These are phyloP conservation scores for Tricholoma flavovirens DNA, from an alignment of 768 basidiomycete species.

Conservation along the genomic window DNA sequence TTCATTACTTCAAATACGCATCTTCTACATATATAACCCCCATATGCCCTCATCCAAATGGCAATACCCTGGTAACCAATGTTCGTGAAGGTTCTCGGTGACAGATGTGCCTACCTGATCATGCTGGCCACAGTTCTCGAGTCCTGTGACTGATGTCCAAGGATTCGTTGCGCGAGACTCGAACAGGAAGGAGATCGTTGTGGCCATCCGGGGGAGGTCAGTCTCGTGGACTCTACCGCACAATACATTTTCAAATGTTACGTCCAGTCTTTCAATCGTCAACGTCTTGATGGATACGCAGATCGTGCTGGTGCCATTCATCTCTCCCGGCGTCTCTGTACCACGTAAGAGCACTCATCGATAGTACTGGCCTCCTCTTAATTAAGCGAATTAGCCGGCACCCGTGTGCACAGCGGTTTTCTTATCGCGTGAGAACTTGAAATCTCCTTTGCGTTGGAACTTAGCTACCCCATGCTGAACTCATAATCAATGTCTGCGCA, in stretches of 20 bases:
- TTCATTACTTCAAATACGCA: slow-evolving; percentile 52
- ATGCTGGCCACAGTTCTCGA: slow-evolving; percentile 30
- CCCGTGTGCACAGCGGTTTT: slow-evolving; percentile 45
- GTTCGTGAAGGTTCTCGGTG: background rate
- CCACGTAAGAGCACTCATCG: slow-evolving; percentile 26
- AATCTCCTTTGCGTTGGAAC: background rate
- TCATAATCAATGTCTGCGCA: slow-evolving; percentile 13
- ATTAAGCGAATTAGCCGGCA: slow-evolving; percentile 25
- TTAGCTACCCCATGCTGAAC: too few relatives aligned
- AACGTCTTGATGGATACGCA: slow-evolving; percentile 39
- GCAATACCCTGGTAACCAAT: slow-evolving; percentile 34
- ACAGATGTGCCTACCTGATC: background rate
- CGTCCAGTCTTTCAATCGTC: slow-evolving; percentile 32
- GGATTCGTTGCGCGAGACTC: slow-evolving; percentile 49
- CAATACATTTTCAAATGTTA: background rate
- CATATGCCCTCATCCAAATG: slow-evolving; percentile 45
- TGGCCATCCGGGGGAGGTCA: slow-evolving; percentile 48
- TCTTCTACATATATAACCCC: slow-evolving; percentile 39
- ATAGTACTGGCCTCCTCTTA: background rate
- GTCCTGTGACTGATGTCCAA: slow-evolving; percentile 36
- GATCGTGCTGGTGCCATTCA: slow-evolving; percentile 36
- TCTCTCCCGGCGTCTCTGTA: slow-evolving; percentile 37
- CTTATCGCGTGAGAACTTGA: slow-evolving; percentile 43
- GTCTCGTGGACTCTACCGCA: slow-evolving; percentile 1
- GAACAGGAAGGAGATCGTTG: slow-evolving; percentile 38